phyloP scores from a whole-genome alignment of 2,329 filamentous ascomycete genomes.

The Zymoseptoria pseudotritici region DNA sequence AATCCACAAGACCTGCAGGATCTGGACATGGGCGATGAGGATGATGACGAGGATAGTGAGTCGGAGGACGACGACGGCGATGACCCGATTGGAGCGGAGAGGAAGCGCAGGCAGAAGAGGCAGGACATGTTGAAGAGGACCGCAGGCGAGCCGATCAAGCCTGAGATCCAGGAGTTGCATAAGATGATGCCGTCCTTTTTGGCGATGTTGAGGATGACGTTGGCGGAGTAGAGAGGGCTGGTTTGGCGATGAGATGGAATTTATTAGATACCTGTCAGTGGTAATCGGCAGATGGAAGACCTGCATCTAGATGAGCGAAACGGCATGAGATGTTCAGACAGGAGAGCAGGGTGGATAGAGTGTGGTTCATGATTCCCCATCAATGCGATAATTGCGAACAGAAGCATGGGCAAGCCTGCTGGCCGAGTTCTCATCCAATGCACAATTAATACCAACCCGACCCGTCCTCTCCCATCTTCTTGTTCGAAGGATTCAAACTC shows the following conservation, averaged over 20 bases:
- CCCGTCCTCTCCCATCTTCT: slow-evolving; percentile 48
- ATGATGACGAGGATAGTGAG: slow-evolving; percentile 58
- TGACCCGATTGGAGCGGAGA: slow-evolving; percentile 85
- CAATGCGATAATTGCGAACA: neutral
- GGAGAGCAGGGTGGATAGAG: neutral
- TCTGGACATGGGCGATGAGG: slow-evolving; percentile 55
- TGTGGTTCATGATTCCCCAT: slow-evolving; percentile 2
- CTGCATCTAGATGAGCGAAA: neutral
- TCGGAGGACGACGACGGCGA: slow-evolving; percentile 62
- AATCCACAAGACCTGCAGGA: slow-evolving; percentile 80
- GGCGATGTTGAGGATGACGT: slow-evolving; percentile 29
- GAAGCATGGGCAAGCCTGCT: neutral
- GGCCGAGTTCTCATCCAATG: neutral
- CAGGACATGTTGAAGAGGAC: slow-evolving; percentile 61
- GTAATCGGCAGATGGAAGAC: neutral
- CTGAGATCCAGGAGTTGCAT: slow-evolving; percentile 26
- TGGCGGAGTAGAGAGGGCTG: slow-evolving; percentile 21
- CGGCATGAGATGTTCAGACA: neutral
- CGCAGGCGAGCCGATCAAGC: slow-evolving; percentile 33
- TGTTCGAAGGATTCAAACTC: slow-evolving; percentile 51
- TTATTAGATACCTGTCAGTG: slow-evolving; percentile 3
- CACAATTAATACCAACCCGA: slow-evolving; percentile 41
- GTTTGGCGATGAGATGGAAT: neutral
- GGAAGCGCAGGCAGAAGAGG: slow-evolving; percentile 65
- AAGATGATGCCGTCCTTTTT: slow-evolving; percentile 31